Evolutionary conservation across 192 early-diverging fungal species (phyloP).

Genomic region (Backusella parvicylindrica): DNA sequence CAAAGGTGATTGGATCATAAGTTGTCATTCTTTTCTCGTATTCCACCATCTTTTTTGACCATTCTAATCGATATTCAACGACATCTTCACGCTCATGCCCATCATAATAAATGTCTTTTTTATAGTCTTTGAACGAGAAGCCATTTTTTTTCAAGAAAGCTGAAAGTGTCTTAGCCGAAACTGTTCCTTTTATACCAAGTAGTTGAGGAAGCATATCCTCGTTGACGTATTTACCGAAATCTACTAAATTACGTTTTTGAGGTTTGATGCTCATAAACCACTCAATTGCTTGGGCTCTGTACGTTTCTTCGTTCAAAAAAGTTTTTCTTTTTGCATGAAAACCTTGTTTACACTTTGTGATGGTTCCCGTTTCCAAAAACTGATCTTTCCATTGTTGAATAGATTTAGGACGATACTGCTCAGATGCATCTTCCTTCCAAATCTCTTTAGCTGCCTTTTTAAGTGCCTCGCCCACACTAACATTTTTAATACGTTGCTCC

Average conservation of each 20-base stretch:
- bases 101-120: background rate
- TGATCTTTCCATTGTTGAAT: too few relatives aligned
- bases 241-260: too few relatives aligned
- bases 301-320: background rate
- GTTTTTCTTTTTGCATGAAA: too few relatives aligned
- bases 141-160: background rate
- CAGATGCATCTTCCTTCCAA: too few relatives aligned
- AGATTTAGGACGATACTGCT: too few relatives aligned
- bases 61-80: background rate
- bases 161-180: background rate
- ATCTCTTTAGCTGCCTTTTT: background rate
- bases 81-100: background rate
- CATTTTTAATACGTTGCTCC: background rate
- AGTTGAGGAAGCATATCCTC: too few relatives aligned
- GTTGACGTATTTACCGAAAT: too few relatives aligned
- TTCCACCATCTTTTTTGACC: background rate
- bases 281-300: background rate
- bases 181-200: too few relatives aligned
- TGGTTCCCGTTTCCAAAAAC: too few relatives aligned
- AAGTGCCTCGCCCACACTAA: background rate
- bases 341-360: too few relatives aligned
- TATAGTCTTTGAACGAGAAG: background rate
- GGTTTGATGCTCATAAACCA: too few relatives aligned
- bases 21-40: background rate
- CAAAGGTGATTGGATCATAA: background rate